A percentile compares a stretch with the other conserved stretches of the same genome.
Evolutionary conservation across 495 filamentous ascomycete genomes (phyloP).

Genomic region (Penicillium pulvis): DNA sequence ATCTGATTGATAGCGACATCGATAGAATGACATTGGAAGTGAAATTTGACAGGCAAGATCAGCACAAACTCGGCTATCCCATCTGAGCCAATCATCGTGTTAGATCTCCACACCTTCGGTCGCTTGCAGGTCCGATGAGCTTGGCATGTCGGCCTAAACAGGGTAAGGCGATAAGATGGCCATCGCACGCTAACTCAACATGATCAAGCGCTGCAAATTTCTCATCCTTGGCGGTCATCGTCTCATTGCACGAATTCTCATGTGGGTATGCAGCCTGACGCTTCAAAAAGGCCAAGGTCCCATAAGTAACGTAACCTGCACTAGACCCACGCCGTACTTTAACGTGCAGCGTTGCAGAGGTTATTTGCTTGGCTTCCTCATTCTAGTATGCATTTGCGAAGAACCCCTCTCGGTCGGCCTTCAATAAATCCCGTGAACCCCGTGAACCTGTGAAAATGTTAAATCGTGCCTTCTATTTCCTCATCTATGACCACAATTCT

Average conservation of each 20-base stretch:
- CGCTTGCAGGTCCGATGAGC: conserved; percentile 12
- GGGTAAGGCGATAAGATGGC: not conserved
- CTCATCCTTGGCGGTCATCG: not conserved
- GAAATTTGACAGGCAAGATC: not conserved
- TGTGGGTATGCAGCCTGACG: not conserved
- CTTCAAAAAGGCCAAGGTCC: not conserved
- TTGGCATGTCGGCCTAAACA: conserved; percentile 10
- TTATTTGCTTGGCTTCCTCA: conserved; percentile 23
- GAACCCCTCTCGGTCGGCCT: not conserved
- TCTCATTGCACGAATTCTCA: not conserved
- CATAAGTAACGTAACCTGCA: not conserved
- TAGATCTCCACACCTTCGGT: conserved; percentile 1
- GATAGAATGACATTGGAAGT: not conserved
- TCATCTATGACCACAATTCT: not conserved
- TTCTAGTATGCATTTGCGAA: conserved; percentile 12
- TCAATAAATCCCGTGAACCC: not conserved
- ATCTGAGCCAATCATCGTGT: not conserved
- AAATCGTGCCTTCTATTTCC: not conserved
- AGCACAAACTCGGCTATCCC: not conserved
- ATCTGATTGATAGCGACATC: too few species aligned
- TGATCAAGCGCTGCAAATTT: not conserved
- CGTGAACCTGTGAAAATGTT: not conserved
- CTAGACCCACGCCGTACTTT: not conserved
- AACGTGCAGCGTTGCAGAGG: conserved; percentile 15
- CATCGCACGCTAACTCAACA: not conserved